phyloP scores from a whole-genome alignment of 257 asterid species.

The Galeopsis tetrahit region DNA sequence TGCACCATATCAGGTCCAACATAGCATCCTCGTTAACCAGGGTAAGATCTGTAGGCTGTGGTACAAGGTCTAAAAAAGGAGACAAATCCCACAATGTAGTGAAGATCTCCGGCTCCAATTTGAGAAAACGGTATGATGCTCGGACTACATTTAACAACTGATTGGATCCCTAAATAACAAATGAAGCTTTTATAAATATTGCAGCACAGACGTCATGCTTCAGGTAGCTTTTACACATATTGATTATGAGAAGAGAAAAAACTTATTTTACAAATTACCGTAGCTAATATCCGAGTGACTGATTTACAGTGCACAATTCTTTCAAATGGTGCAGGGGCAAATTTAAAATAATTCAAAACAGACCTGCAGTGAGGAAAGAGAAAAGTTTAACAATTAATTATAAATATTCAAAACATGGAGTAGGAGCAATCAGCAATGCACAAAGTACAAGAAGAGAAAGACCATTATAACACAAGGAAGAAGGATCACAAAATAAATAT shows the following conservation, averaged over 20 bases:
- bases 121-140: constrained; percentile 71
- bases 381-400: background rate
- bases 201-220: constrained; percentile 16
- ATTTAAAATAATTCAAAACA: constrained; percentile 62
- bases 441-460: background rate
- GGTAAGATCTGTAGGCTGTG: constrained; percentile 39
- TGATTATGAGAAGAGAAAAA: background rate
- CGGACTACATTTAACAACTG: constrained; percentile 60
- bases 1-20: constrained; percentile 76
- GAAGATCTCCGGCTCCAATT: constrained; percentile 66
- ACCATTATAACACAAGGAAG: background rate
- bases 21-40: constrained; percentile 39
- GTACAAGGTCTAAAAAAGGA: constrained; percentile 59
- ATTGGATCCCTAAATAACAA: constrained; percentile 50
- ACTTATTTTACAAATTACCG: constrained; percentile 46
- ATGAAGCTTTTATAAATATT: constrained; percentile 16
- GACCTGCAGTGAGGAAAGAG: constrained; percentile 55
- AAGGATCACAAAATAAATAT: constrained; percentile 11
- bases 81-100: constrained; percentile 88
- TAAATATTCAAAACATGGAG: background rate
- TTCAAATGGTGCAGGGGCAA: constrained; percentile 89
- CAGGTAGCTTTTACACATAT: background rate
- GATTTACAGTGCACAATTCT: constrained; percentile 54
- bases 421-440: constrained; percentile 14
- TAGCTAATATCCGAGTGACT: constrained; percentile 39